phyloP scores from a whole-genome alignment of 306 rosid species.

The Quercus suber region DNA sequence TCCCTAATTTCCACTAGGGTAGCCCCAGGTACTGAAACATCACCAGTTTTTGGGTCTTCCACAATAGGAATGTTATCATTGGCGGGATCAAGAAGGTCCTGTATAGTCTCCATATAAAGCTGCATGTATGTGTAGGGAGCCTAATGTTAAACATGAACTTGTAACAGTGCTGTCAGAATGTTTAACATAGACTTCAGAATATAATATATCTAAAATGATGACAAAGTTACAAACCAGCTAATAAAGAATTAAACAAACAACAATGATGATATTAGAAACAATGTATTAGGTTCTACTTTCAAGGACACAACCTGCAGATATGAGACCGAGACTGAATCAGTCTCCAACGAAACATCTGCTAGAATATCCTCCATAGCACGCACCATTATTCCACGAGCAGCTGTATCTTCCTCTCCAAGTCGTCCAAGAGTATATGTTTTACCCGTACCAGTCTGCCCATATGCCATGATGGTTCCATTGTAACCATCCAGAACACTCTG shows the following conservation, averaged over 20 bases:
- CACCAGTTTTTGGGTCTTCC: conserved; percentile 97
- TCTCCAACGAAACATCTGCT: conserved; percentile 71
- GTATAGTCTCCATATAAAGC: conserved; percentile 99
- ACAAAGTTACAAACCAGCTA: neutral
- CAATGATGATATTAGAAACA: conserved; percentile 7
- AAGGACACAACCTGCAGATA: conserved; percentile 73
- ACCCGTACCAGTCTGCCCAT: conserved; percentile 99
- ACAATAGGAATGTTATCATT: conserved; percentile 86
- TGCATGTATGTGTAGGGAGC: conserved; percentile 34
- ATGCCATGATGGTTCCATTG: conserved; percentile 98
- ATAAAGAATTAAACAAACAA: neutral
- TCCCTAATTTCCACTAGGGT: conserved; percentile 79
- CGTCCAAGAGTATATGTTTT: conserved; percentile 95
- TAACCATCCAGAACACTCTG: conserved; percentile 96
- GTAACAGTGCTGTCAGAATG: conserved; percentile 15
- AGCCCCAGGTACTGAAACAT: conserved; percentile 97
- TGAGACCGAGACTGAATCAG: conserved; percentile 78
- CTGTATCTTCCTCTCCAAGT: conserved; percentile 97
- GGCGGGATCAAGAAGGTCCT: conserved; percentile 90
- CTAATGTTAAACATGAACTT: conserved; percentile 4
- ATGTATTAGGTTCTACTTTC: neutral
- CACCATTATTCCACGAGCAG: conserved; percentile 99
- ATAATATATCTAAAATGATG: conserved; percentile 5
- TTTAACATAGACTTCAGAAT: neutral
- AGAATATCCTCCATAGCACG: conserved; percentile 98